Conservation (phyloP, 2,329 filamentous ascomycete species). For the Calonectria leucothoes region DNA sequence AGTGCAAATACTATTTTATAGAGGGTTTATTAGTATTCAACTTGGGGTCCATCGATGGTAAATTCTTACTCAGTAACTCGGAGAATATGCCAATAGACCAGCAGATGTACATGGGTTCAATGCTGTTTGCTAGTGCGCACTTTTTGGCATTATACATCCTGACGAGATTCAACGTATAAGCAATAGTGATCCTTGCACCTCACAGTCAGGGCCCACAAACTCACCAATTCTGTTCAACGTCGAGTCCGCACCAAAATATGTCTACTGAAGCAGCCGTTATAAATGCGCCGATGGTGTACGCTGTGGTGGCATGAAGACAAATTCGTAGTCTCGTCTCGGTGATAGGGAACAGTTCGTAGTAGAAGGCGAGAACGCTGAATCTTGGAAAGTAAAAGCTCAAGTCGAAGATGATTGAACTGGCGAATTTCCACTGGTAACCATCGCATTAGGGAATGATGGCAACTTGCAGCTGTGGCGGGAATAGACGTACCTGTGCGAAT, state of each 20-base stretch:
- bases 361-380: not conserved
- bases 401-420: not conserved
- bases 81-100: not conserved
- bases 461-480: not conserved
- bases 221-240: not conserved
- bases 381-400: not conserved
- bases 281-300: not conserved
- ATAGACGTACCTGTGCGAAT: not conserved
- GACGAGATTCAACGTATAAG: no score
- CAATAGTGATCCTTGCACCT: not conserved
- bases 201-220: not conserved
- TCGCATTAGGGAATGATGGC: not conserved
- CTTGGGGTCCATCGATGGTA: fast-evolving
- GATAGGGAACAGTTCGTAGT: not conserved
- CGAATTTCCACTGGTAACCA: not conserved
- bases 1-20: not conserved
- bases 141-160: not conserved
- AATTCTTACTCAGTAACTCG: not conserved
- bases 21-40: not conserved
- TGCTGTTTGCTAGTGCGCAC: not conserved
- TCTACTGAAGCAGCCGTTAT: not conserved
- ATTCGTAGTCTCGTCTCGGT: not conserved
- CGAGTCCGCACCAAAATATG: not conserved
- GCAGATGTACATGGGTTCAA: not conserved
- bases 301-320: not conserved